Conservation (phyloP, 2,329 filamentous ascomycete genomes). For the Zopfia rhizophila region DNA sequence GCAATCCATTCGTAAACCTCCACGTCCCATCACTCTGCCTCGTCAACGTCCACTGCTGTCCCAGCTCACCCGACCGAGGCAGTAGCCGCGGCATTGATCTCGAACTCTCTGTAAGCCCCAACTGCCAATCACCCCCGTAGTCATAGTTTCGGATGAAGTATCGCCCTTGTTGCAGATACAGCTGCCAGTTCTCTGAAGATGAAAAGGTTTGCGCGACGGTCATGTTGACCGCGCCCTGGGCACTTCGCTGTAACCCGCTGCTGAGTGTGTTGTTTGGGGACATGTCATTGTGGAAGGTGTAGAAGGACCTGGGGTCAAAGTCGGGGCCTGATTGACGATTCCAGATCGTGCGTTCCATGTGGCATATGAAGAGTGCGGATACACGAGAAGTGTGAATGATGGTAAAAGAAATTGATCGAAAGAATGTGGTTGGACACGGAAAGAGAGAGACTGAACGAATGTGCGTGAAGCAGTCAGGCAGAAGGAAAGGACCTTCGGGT, state of each 20-base stretch:
- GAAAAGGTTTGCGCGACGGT: slow-evolving; percentile 7
- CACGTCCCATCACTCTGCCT: slow-evolving; percentile 11
- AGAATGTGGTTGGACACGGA: no score
- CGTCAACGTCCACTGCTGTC: slow-evolving; percentile 26
- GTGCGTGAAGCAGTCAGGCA: no score
- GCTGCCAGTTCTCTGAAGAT: slow-evolving; percentile 33
- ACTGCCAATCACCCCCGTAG: slow-evolving; percentile 24
- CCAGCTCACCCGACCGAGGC: slow-evolving; percentile 11
- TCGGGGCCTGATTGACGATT: no score
- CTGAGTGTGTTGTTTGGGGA: slow-evolving; percentile 13
- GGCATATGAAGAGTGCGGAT: no score
- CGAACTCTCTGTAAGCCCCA: slow-evolving; percentile 19
- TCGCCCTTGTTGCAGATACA: slow-evolving; percentile 29
- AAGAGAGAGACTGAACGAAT: no score
- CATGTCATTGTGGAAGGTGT: slow-evolving; percentile 19
- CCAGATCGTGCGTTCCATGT: no score
- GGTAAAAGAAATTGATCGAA: no score
- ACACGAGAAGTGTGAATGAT: no score
- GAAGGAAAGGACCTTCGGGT: no score
- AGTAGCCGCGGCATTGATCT: slow-evolving; percentile 7
- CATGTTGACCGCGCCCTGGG: slow-evolving; percentile 23
- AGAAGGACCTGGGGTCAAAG: slow-evolving; percentile 24
- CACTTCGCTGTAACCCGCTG: slow-evolving; percentile 3
- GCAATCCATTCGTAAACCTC: slow-evolving; percentile 21
- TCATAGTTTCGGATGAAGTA: slow-evolving; percentile 38